These are phyloP conservation scores for Alternaria arbusti DNA, from an alignment of 2,329 filamentous ascomycete species.

Conservation along the genomic window DNA sequence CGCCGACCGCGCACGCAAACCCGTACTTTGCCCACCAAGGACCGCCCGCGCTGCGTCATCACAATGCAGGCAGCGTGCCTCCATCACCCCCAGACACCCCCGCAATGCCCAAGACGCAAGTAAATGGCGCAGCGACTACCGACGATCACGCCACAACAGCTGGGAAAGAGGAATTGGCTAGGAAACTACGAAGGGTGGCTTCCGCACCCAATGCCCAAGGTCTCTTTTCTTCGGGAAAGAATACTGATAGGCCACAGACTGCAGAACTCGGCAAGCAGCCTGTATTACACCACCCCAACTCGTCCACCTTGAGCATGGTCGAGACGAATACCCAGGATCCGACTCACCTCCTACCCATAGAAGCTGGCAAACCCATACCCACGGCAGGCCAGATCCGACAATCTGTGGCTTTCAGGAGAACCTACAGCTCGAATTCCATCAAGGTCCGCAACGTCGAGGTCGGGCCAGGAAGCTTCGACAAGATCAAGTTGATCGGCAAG, in stretches of 20 bases:
- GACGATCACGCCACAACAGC: constrained; percentile 72
- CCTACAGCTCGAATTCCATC: constrained; percentile 99
- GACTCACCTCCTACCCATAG: constrained; percentile 39
- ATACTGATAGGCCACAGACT: constrained; percentile 73
- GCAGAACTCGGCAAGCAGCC: constrained; percentile 87
- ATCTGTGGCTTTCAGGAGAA: constrained; percentile 81
- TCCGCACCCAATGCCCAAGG: constrained; percentile 97
- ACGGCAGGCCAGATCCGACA: constrained; percentile 70
- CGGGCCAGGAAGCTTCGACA: constrained; percentile 93
- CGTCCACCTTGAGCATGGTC: constrained; percentile 61
- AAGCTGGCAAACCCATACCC: constrained; percentile 62
- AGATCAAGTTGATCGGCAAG: constrained; percentile 99
- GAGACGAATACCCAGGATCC: constrained; percentile 49
- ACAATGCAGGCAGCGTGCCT: constrained; percentile 91
- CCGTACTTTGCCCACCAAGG: constrained; percentile 98
- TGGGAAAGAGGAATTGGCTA: constrained; percentile 90
- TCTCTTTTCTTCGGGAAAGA: constrained; percentile 66
- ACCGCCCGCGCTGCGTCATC: constrained; percentile 88
- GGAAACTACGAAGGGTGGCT: constrained; percentile 90
- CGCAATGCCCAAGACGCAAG: constrained; percentile 65
- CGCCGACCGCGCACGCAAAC: constrained; percentile 92
- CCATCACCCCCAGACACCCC: constrained; percentile 93
- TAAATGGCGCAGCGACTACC: constrained; percentile 69
- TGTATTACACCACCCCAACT: constrained; percentile 63
- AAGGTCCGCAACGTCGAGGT: constrained; percentile 98